Base-by-base conservation (phyloP, 1,284 basidiomycete species). In the Sanghuangporus sanghuang region DNA sequence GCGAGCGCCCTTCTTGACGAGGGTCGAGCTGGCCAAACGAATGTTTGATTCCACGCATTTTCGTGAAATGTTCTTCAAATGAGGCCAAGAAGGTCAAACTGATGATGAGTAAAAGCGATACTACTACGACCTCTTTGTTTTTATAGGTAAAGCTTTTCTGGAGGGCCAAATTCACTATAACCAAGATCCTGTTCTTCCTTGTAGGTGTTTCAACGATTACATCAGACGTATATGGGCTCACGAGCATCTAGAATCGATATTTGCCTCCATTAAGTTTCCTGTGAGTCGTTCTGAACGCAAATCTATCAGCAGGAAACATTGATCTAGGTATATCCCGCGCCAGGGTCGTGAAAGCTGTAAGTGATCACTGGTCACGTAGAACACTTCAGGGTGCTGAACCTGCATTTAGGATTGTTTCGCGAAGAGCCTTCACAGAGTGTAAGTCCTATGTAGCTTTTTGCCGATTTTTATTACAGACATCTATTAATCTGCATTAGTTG, bases 171-270 rank as follows among this genome's bases (percentile, higher is more conserved):
- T 23, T 59, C 40, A 59, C 62, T 12, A 46, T 54, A 23, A 64
- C 62, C 14, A 53, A 57, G 27, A 42, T 59, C 2, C 16, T 64
- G 16, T 64, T 64, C 50, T 64, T 64, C 40, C 38, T 64, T 38
- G 62, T 64, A 32, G 54, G 62, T 42, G 14, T 44, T 46, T 8
- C 16, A 27, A 23, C 38, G 21, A 8, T 14, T 18, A 42, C 4
- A 16, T 38, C 21, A 36, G 44, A 14, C 32, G 27, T 8, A 35
- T 8, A 49, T 21, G 59, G 23, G 18, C 27, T 59, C n/a, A 63
- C 32, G 16, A 32, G n/a, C 21, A 39, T 32, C 12, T 21, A 64
- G 62, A 64, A 64, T 64, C 62, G 62, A n/a, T 64, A 64, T 23
- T 16, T 64, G 8, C 62, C 62, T 12, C 57, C 50, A 14, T 46